These are phyloP conservation scores for Pleurotus djamor DNA, from an alignment of 768 basidiomycete species.

Conservation along the genomic window DNA sequence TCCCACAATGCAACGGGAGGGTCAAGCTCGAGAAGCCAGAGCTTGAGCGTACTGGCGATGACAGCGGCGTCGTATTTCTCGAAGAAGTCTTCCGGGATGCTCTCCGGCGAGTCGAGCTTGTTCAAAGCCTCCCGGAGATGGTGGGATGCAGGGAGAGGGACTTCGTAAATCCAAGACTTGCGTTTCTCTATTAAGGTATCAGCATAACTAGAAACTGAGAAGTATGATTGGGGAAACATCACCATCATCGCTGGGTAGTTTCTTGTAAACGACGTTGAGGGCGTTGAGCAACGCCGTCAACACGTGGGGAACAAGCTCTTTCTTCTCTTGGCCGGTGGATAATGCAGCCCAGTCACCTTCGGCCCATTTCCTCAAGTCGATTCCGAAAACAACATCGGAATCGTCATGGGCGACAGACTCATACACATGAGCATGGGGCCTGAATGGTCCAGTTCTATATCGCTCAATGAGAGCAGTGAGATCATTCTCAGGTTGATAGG, in stretches of 20 bases:
- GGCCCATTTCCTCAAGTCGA: conserved; percentile 89
- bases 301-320: conserved; percentile 71
- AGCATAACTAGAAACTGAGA: background rate
- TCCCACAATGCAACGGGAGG: conserved; percentile 85
- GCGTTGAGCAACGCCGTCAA: conserved; percentile 64
- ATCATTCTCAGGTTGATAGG: conserved; percentile 88
- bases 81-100: conserved; percentile 50
- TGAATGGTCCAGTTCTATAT: conserved; percentile 91
- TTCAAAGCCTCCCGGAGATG: conserved; percentile 86
- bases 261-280: conserved; percentile 61
- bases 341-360: conserved; percentile 73
- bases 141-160: conserved; percentile 80
- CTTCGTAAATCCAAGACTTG: conserved; percentile 94
- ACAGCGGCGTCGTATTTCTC: conserved; percentile 83
- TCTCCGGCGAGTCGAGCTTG: conserved; percentile 53
- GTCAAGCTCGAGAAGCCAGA: conserved; percentile 91
- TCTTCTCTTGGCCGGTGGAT: conserved; percentile 54
- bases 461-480: conserved; percentile 86
- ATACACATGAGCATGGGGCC: conserved; percentile 82
- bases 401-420: conserved; percentile 83
- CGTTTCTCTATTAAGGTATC: conserved; percentile 58
- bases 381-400: conserved; percentile 86
- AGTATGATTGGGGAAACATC: conserved; percentile 16
- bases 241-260: conserved; percentile 64
- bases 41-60: conserved; percentile 79